Conservation (phyloP, 352 stramenopile genomes). For the Pythium phragmitis region DNA sequence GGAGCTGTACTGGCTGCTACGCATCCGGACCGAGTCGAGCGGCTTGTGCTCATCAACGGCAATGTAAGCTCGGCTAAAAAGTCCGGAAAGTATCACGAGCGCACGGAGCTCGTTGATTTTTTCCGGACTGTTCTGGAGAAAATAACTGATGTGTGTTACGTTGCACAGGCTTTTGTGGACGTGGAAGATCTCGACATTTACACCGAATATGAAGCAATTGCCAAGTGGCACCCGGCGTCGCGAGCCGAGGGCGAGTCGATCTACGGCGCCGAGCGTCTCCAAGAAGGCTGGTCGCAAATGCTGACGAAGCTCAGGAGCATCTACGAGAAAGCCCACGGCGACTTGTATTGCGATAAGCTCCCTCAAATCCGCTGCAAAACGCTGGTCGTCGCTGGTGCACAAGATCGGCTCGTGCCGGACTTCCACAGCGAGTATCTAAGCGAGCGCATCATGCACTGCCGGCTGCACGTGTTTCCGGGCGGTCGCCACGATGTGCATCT, state of each 20-base stretch:
- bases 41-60: slow-evolving; percentile 75
- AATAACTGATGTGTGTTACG: not conserved
- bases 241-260: slow-evolving; percentile 50
- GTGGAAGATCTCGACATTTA: slow-evolving; percentile 70
- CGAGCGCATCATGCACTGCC: slow-evolving; percentile 85
- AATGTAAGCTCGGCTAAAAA: slow-evolving; percentile 49
- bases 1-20: slow-evolving; percentile 66
- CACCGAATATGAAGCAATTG: slow-evolving; percentile 45
- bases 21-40: slow-evolving; percentile 62
- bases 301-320: slow-evolving; percentile 43
- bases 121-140: not conserved
- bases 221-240: slow-evolving; percentile 50
- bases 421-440: slow-evolving; percentile 84
- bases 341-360: slow-evolving; percentile 69
- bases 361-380: slow-evolving; percentile 84
- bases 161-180: slow-evolving; percentile 62
- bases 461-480: slow-evolving; percentile 50
- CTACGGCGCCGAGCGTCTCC: slow-evolving; percentile 50
- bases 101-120: not conserved
- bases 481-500: slow-evolving; percentile 64
- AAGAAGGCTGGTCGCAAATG: slow-evolving; percentile 65
- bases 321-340: slow-evolving; percentile 53
- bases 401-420: slow-evolving; percentile 59
- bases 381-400: slow-evolving; percentile 61
- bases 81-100: not conserved